phyloP scores from a whole-genome alignment of 2,329 filamentous ascomycete species.

The Phaeoacremonium minimum region DNA sequence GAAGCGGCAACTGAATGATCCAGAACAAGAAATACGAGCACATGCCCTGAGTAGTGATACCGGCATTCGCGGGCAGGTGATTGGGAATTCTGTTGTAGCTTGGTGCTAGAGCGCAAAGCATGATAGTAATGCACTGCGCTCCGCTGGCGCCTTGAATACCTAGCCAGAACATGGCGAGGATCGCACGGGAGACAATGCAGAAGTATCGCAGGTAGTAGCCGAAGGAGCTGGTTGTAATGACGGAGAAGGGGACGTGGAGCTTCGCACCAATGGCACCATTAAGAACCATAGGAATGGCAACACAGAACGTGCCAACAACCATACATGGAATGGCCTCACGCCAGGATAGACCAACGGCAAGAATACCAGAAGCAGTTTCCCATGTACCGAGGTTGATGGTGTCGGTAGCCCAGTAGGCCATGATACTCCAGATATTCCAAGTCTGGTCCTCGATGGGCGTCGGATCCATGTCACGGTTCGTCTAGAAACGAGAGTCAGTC shows the following conservation, averaged over 20 bases:
- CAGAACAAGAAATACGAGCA: conserved; percentile 45
- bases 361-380: conserved; percentile 27
- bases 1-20: conserved; percentile 46
- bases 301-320: conserved; percentile 56
- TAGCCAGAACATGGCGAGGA: conserved; percentile 52
- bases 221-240: conserved; percentile 37
- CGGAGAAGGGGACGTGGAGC: conserved; percentile 43
- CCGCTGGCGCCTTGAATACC: conserved; percentile 64
- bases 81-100: conserved; percentile 50
- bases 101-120: conserved; percentile 47
- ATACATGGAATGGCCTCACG: conserved; percentile 24
- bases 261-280: conserved; percentile 41
- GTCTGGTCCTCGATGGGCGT: conserved; percentile 28
- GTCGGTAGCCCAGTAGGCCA: conserved; percentile 30
- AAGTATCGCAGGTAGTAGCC: conserved; percentile 36
- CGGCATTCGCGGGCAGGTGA: conserved; percentile 40
- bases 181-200: conserved; percentile 31
- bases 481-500: conserved; percentile 6
- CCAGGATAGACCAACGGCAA: conserved; percentile 28
- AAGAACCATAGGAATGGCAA: conserved; percentile 47
- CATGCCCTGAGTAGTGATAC: conserved; percentile 53
- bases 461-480: conserved; percentile 27
- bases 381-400: conserved; percentile 27
- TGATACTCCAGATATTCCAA: conserved; percentile 28
- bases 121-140: conserved; percentile 40